Evolutionary conservation across 2,329 filamentous ascomycete genomes (phyloP).

Genomic region (Zymoseptoria tritici): DNA sequence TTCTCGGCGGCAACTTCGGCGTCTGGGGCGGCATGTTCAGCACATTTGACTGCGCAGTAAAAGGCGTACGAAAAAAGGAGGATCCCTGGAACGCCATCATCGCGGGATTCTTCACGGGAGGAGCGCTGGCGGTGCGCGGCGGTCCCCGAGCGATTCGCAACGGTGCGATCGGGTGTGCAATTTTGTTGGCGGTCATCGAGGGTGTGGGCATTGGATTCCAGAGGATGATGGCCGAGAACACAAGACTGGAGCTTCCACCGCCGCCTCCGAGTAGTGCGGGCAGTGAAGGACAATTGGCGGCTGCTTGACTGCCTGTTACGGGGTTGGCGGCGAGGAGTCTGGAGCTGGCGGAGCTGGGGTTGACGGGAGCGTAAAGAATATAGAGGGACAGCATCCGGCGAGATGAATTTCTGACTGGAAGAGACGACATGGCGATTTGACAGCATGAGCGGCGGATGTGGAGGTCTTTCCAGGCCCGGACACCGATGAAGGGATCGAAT

Average conservation of each 20-base stretch:
- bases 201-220: slow-evolving; percentile 94
- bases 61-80: slow-evolving; percentile 83
- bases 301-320: slow-evolving; percentile 14
- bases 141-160: slow-evolving; percentile 88
- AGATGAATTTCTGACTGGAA: neutral
- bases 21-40: slow-evolving; percentile 96
- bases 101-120: slow-evolving; percentile 93
- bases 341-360: slow-evolving; percentile 17
- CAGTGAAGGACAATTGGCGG: slow-evolving; percentile 26
- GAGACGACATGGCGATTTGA: neutral
- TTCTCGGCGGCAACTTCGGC: slow-evolving; percentile 94
- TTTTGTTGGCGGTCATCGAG: slow-evolving; percentile 91
- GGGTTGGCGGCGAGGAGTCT: slow-evolving; percentile 11
- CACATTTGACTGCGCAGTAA: slow-evolving; percentile 93
- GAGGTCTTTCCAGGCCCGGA: neutral
- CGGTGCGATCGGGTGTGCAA: slow-evolving; percentile 90
- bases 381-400: neutral
- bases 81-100: slow-evolving; percentile 98
- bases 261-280: slow-evolving; percentile 32
- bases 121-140: slow-evolving; percentile 82
- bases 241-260: slow-evolving; percentile 61
- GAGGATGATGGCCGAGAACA: slow-evolving; percentile 86
- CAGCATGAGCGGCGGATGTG: neutral
- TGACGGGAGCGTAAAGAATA: slow-evolving; percentile 13
- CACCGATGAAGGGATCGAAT: neutral